phyloP scores from a whole-genome alignment of 2,329 filamentous ascomycete genomes.

The Dryadomyces quercivorus region DNA sequence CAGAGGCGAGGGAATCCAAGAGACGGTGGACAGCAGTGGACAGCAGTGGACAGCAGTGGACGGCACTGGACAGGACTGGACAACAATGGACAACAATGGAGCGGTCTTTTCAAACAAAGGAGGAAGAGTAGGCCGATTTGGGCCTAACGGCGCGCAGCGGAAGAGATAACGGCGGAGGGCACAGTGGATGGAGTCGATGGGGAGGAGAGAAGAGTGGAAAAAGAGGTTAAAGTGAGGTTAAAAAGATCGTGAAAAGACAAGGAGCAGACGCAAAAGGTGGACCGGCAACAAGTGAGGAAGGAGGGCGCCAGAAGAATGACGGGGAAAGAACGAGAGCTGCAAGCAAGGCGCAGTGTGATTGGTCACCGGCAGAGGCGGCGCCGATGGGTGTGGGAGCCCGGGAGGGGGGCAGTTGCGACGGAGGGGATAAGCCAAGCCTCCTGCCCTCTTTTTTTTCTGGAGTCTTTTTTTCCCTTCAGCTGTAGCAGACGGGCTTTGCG shows the following conservation, averaged over 20 bases:
- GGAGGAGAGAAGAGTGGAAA: neutral
- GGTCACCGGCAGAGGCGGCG: neutral
- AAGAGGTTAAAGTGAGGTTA: neutral
- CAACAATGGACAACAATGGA: too few species aligned
- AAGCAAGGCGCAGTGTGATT: neutral
- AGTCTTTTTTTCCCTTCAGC: neutral
- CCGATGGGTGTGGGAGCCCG: neutral
- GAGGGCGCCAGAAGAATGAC: neutral
- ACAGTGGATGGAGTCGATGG: neutral
- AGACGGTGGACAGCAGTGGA: neutral
- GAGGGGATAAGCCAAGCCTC: neutral
- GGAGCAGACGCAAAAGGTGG: neutral
- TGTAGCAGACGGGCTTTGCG: constrained; percentile 1
- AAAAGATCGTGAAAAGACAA: neutral
- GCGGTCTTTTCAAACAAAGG: neutral
- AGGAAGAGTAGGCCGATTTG: neutral
- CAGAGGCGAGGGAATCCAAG: neutral
- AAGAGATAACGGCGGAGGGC: neutral
- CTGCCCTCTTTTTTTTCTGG: neutral
- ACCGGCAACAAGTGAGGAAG: neutral
- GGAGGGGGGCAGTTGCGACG: neutral
- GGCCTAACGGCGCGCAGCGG: neutral
- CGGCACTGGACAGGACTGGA: too few species aligned
- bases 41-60: too few species aligned
- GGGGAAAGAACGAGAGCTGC: neutral